These are phyloP conservation scores for Gyrodon lividus DNA, from an alignment of 768 basidiomycete genomes.

Conservation along the genomic window DNA sequence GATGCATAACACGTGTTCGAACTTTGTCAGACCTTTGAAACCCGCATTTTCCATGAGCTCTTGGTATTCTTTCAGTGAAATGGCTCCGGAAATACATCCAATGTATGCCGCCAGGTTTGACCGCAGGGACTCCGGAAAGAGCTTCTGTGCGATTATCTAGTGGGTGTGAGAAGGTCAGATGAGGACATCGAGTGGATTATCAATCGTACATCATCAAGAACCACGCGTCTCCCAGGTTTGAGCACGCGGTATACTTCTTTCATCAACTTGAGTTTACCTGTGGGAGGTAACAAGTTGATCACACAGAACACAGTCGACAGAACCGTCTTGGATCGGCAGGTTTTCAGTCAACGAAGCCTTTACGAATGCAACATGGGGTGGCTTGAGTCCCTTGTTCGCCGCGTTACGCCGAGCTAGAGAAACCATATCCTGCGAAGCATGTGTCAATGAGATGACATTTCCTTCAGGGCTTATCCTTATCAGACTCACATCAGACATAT, in stretches of 20 bases:
- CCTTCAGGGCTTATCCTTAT: neutral
- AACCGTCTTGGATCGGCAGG: slow-evolving; percentile 46
- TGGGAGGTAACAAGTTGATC: slow-evolving; percentile 45
- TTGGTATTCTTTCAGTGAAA: slow-evolving; percentile 39
- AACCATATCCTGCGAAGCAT: slow-evolving; percentile 48
- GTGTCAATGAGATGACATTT: neutral
- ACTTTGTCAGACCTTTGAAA: slow-evolving; percentile 36
- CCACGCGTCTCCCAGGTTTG: slow-evolving; percentile 56
- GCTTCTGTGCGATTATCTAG: slow-evolving; percentile 48
- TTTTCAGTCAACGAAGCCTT: slow-evolving; percentile 40
- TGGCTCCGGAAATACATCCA: slow-evolving; percentile 48
- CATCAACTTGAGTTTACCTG: slow-evolving; percentile 42
- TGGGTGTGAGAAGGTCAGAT: neutral
- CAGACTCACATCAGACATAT: slow-evolving; percentile 44
- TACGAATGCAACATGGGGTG: slow-evolving; percentile 51
- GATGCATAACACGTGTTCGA: neutral
- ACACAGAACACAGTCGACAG: slow-evolving; percentile 58
- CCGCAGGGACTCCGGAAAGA: slow-evolving; percentile 41
- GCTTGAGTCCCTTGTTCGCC: slow-evolving; percentile 36
- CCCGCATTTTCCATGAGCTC: slow-evolving; percentile 39
- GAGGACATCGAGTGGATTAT: neutral
- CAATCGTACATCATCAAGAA: slow-evolving; percentile 47
- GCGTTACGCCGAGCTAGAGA: slow-evolving; percentile 47
- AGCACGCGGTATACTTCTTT: slow-evolving; percentile 50
- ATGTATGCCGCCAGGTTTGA: slow-evolving; percentile 42